phyloP scores from a whole-genome alignment of 495 filamentous ascomycete species.

The Cladorrhinum samala region DNA sequence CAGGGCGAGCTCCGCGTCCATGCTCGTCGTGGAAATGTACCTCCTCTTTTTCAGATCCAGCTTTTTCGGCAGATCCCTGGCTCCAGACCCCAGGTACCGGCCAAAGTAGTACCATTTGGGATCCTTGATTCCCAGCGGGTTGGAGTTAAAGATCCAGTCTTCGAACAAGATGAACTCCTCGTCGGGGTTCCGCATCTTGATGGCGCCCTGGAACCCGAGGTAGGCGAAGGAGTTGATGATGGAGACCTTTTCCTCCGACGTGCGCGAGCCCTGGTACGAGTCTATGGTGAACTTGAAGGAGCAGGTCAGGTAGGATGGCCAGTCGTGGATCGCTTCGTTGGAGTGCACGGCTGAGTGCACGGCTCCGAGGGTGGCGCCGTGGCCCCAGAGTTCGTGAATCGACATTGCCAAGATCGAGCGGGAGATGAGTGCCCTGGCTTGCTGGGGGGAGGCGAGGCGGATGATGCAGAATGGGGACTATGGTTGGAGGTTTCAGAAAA shows the following conservation, averaged over 20 bases:
- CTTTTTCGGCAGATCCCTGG: conserved; percentile 58
- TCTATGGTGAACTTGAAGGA: conserved; percentile 84
- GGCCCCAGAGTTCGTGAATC: conserved; percentile 86
- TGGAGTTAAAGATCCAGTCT: conserved; percentile 55
- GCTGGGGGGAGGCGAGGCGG: conserved; percentile 60
- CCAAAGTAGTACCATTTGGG: conserved; percentile 66
- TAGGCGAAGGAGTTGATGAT: conserved; percentile 81
- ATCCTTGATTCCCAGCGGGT: conserved; percentile 33
- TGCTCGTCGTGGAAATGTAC: conserved; percentile 93
- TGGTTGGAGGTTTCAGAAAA: conserved; percentile 3
- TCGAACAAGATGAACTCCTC: conserved; percentile 74
- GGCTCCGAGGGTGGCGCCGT: conserved; percentile 56
- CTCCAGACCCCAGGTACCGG: conserved; percentile 56
- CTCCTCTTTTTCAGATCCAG: conserved; percentile 87
- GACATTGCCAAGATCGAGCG: conserved; percentile 75
- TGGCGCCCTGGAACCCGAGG: conserved; percentile 66
- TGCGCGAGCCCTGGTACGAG: conserved; percentile 64
- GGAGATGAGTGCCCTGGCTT: conserved; percentile 52
- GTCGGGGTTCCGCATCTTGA: conserved; percentile 65
- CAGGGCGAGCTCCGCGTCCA: conserved; percentile 91
- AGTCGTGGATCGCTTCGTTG: conserved; percentile 50
- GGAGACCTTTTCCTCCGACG: conserved; percentile 47
- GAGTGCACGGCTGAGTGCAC: conserved; percentile 60
- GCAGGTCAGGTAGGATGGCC: conserved; percentile 52
- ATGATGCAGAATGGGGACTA: conserved; percentile 88